Percentiles rank a stretch among this genome's conserved stretches.
phyloP scores from a whole-genome alignment of 1,139 yeast species.

The Kluyveromyces sp. region DNA sequence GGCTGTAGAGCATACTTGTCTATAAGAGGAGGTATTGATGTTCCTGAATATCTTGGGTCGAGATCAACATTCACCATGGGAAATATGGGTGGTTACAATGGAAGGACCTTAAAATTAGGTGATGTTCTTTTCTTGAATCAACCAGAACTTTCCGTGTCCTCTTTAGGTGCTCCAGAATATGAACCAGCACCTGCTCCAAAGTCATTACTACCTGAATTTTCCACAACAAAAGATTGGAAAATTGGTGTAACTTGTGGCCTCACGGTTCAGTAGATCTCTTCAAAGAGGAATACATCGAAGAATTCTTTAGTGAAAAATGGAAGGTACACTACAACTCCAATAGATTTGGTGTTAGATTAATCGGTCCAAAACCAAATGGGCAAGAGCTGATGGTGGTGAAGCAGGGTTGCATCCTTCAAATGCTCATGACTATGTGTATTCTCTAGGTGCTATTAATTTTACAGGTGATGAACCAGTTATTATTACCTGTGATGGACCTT shows the following conservation, averaged over 20 bases:
- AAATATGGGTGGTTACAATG: conserved; percentile 89
- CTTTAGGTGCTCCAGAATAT: conserved; percentile 62
- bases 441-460: conserved; percentile 92
- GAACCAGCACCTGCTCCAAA: conserved; percentile 53
- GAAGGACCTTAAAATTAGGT: conserved; percentile 83
- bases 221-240: conserved; percentile 53
- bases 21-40: conserved; percentile 88
- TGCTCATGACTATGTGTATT: conserved; percentile 94
- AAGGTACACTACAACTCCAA: conserved; percentile 95
- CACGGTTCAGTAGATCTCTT: conserved; percentile 97
- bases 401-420: conserved; percentile 97
- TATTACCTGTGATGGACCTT: conserved; percentile 94
- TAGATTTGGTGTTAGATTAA: conserved; percentile 88
- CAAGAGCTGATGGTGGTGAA: conserved; percentile 94
- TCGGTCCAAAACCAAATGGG: conserved; percentile 98
- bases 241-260: conserved; percentile 93
- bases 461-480: conserved; percentile 98
- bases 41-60: conserved; percentile 90
- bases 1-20: conserved; percentile 92
- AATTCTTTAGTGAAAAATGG: conserved; percentile 75
- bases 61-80: conserved; percentile 95
- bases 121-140: conserved; percentile 84
- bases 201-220: conserved; percentile 50
- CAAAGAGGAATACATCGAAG: conserved; percentile 61
- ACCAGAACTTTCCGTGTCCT: conserved; percentile 59